A percentile compares a stretch with the other conserved stretches of the same genome.
Conservation (phyloP, 495 filamentous ascomycete genomes). For the Parmelia sp. region DNA sequence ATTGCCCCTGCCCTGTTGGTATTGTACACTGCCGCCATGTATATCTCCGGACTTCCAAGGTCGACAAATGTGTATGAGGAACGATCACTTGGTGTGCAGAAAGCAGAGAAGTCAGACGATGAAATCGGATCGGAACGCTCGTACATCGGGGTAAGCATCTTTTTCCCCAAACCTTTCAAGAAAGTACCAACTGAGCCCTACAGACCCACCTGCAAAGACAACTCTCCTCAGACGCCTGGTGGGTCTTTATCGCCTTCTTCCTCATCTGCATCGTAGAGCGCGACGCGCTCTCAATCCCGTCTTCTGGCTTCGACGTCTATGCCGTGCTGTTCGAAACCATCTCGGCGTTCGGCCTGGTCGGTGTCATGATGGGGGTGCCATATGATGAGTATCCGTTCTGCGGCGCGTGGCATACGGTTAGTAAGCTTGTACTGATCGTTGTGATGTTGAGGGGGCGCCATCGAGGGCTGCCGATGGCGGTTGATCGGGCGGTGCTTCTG, state of each 20-base stretch:
- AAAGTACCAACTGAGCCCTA: neutral
- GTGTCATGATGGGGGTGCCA: neutral
- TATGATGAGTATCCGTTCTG: slow-evolving; percentile 6
- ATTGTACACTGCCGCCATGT: neutral
- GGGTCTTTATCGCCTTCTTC: neutral
- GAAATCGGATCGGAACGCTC: neutral
- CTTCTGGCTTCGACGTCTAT: neutral
- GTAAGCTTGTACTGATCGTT: neutral
- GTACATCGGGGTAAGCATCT: neutral
- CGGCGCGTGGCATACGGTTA: slow-evolving; percentile 1
- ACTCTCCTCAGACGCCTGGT: neutral
- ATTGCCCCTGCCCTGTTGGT: neutral
- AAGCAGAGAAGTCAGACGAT: neutral
- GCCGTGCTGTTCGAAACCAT: slow-evolving; percentile 6
- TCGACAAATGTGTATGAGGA: slow-evolving; percentile 1
- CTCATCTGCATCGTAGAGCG: slow-evolving; percentile 10
- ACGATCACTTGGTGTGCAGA: neutral
- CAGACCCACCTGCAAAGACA: slow-evolving; percentile 4
- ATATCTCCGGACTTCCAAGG: neutral
- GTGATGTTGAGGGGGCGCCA: neutral
- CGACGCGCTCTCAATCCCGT: neutral
- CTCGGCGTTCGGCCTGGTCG: neutral
- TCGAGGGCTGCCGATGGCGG: neutral
- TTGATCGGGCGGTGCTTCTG: neutral
- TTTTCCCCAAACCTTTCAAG: neutral